Conservation (phyloP, 495 filamentous ascomycete species). For the Pseudoneurospora amorphoporcata region DNA sequence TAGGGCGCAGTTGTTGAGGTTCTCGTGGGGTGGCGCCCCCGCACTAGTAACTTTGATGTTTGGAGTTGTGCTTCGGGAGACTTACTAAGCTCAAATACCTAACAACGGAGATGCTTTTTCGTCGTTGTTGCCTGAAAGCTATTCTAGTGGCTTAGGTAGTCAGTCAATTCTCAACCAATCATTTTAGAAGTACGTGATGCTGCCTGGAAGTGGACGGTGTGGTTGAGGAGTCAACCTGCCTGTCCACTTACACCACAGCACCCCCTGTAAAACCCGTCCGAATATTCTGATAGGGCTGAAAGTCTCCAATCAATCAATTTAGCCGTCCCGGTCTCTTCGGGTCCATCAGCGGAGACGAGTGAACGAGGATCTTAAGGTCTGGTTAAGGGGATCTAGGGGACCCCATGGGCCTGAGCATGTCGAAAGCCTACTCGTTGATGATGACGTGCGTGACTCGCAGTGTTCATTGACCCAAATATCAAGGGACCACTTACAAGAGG, state of each 20-base stretch:
- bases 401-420: background rate
- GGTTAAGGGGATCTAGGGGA: background rate
- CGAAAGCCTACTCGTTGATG: background rate
- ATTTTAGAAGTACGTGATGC: background rate
- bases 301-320: background rate
- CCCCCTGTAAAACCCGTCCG: background rate
- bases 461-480: background rate
- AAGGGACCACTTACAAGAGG: no score
- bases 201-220: background rate
- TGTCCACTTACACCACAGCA: background rate
- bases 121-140: background rate
- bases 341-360: background rate
- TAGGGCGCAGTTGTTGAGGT: background rate
- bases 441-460: background rate
- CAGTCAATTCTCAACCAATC: background rate
- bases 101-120: background rate
- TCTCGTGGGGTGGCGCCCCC: background rate
- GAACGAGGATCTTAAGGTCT: background rate
- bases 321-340: background rate
- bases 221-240: background rate
- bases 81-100: no score
- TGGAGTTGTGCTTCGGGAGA: background rate
- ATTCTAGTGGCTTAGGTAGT: no score
- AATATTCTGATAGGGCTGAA: background rate
- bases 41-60: background rate